Percentiles rank a stretch among this genome's conserved stretches.
Conservation (phyloP, 2,329 filamentous ascomycete species). For the Colletotrichum lini region DNA sequence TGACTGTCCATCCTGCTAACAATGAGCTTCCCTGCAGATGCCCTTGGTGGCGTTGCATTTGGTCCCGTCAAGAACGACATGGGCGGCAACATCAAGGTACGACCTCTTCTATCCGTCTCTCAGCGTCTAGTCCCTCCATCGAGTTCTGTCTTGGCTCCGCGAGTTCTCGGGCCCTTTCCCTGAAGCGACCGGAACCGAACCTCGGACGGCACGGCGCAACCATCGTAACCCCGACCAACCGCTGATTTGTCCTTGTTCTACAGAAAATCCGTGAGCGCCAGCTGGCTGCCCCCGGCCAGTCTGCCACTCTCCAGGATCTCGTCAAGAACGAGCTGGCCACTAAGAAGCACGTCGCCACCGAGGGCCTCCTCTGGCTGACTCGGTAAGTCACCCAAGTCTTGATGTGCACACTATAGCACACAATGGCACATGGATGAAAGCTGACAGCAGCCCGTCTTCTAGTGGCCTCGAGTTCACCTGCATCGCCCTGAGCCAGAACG, state of each 20-base stretch:
- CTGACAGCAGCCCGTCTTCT: conserved; percentile 15
- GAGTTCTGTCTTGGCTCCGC: conserved; percentile 12
- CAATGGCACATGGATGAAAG: background rate
- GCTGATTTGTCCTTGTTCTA: background rate
- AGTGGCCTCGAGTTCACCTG: conserved; percentile 96
- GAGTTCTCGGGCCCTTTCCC: too few species aligned
- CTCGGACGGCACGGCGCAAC: too few species aligned
- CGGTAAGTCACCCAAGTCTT: conserved; percentile 71
- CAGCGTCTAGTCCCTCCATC: conserved; percentile 10
- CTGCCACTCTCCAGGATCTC: conserved; percentile 87
- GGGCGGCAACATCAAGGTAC: conserved; percentile 89
- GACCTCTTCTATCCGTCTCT: conserved; percentile 35
- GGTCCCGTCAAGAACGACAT: conserved; percentile 93
- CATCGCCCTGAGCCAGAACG: conserved; percentile 84
- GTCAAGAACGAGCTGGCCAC: conserved; percentile 89
- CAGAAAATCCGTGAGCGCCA: conserved; percentile 93
- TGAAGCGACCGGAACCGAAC: too few species aligned
- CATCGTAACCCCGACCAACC: background rate
- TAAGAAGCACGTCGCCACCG: conserved; percentile 89
- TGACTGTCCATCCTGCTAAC: conserved; percentile 20
- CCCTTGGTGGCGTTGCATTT: conserved; percentile 82
- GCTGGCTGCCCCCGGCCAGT: conserved; percentile 82
- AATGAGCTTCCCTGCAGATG: conserved; percentile 59
- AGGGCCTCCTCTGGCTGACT: conserved; percentile 91
- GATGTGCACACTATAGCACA: background rate